Base-by-base conservation (phyloP, 169 alveolate genomes). In the Cryptosporidium felis region DNA sequence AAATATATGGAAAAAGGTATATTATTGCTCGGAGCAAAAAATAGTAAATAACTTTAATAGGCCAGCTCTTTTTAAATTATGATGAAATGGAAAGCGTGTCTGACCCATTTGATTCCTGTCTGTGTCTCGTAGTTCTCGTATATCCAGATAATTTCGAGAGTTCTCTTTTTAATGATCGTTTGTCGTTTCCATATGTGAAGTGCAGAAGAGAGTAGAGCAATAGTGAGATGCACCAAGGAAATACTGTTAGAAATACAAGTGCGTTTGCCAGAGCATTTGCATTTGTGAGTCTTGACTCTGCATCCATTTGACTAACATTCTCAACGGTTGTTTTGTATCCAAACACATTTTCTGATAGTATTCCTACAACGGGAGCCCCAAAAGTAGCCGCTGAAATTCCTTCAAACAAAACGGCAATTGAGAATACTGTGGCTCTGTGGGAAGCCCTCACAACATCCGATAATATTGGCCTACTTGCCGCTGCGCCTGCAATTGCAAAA, bases 341-440 rank as follows among this genome's bases (percentile, higher is more conserved):
- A 81, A 94, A 95, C 9, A 89, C 94, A 46, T 82, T 80, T 80
- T 95, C 98, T 5, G 96, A 93, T 60, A 95, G 47, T 60, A 90
- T 74, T 6, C 97, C 98, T 38, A 94, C 92, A 46, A 94, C 91
- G 0, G 97, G 97, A 2, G 96, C 94, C 65, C 96, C 96, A 34
- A 92, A 60, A 45, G 92, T 49, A n/a, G 95, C 94, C 9, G 96
- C 94, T 6, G 94, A 90, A 32, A 94, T 90, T 10, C 97, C 97
- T 60, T 94, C 97, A 46, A 94, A 82, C 23, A 96, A 94, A 28
- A 94, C 92, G 44, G 92, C 95, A 34, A 93, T 80, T 0, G 96
- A 91, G 38, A 91, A 90, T 16, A 94, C 94, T 14, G 97, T 92
- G n/a, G 95, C 96, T 56, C 94, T 93, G 85, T 93, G 93, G 79